Evolutionary conservation across 768 basidiomycete species (phyloP), one percentile per base, ranked within the genome.

Genomic region (Suillus cothurnatus): DNA sequence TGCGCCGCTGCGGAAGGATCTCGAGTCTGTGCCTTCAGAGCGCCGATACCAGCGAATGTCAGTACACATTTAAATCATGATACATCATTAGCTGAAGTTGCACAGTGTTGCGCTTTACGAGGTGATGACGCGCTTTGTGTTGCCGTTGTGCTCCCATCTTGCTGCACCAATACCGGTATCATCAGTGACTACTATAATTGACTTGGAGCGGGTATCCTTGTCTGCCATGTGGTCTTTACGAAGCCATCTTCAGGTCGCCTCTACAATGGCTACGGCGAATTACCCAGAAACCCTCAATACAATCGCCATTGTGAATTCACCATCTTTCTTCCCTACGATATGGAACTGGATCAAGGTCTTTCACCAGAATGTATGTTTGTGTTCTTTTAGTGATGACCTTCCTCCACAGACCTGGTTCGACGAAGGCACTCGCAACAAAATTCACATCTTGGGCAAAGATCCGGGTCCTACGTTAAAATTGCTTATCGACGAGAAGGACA

Each of bases 321-420:
- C 94, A 0, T 80, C 86, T 0, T 95, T 93, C 81, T 95, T 95
- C 75, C 85, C 89, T 3, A 91, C 88, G 2, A 80, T 94, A 12
- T 95, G 93, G 93, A 83, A 82, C 38, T 94, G 93, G 93, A 82
- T 94, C 73, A 92, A 91, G 81, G 89, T 87, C 59, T 26, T 53
- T 38, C 21, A 38, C 53, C n/a, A 34, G 19, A 12, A 67, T 31
- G 11, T 47, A 38, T 67, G 17, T 28, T 41, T 21, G 39, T 59
- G 8, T 59, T 32, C 21, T 55, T 55, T 41, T 14, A 53, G 31
- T 59, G 19, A 19, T 38, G 19, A 59, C 26, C 19, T 59, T 28
- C 19, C 7, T 8, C 53, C 50, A 8, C 69, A 90, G 86, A 85
- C 82, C 32, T 92, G 89, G 88, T 93, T 93, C 74, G 93, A 94